A percentile compares a stretch with the other conserved stretches of the same genome.
Conservation (phyloP, 768 basidiomycete genomes). For the Tulasnella sp. region DNA sequence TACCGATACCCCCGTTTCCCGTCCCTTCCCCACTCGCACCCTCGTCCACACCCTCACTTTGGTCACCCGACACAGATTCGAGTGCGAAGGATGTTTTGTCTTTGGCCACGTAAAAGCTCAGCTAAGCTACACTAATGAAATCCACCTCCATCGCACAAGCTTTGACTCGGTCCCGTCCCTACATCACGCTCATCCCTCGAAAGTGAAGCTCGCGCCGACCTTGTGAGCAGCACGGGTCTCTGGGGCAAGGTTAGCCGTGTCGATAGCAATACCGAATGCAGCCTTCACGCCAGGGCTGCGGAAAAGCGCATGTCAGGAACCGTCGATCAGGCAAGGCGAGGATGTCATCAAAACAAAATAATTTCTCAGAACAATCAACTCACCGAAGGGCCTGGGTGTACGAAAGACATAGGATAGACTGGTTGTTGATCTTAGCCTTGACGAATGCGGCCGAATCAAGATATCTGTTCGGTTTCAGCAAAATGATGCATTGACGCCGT, state of each 20-base stretch:
- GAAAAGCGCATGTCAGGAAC: slow-evolving; percentile 1
- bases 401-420: slow-evolving; percentile 50
- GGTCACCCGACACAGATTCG: too few relatives aligned
- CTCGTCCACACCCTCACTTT: too few relatives aligned
- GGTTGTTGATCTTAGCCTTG: slow-evolving; percentile 98
- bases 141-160: too few relatives aligned
- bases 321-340: not conserved
- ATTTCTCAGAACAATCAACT: too few relatives aligned
- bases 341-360: not conserved
- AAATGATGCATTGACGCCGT: not conserved
- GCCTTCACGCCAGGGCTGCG: slow-evolving; percentile 79
- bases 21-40: too few relatives aligned
- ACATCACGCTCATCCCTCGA: slow-evolving; percentile 37
- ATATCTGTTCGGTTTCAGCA: slow-evolving; percentile 46
- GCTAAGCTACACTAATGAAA: too few relatives aligned
- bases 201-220: slow-evolving; percentile 63
- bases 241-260: slow-evolving; percentile 76
- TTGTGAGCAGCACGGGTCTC: slow-evolving; percentile 60
- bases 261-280: slow-evolving; percentile 86
- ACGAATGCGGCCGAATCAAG: slow-evolving; percentile 83
- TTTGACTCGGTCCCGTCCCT: too few relatives aligned
- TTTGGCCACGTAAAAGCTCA: too few relatives aligned
- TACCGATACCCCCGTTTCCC: too few relatives aligned
- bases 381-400: slow-evolving; percentile 79
- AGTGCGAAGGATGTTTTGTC: too few relatives aligned